Base-by-base conservation (phyloP, 2,329 filamentous ascomycete genomes). In the Neonectria ditissima region DNA sequence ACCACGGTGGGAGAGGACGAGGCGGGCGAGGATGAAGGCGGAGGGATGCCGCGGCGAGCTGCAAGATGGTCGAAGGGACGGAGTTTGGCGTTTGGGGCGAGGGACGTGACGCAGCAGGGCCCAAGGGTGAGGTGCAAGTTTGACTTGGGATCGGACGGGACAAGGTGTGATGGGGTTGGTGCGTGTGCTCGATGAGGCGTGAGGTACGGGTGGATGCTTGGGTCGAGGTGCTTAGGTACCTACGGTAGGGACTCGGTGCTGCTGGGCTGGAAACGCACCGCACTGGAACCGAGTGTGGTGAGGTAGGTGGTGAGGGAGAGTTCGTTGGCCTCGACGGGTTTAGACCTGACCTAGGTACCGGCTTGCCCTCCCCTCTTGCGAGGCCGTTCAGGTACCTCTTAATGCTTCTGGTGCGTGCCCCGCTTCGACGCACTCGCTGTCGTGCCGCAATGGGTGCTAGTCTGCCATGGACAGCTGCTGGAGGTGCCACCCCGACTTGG, bases 41-140 rank as follows among this genome's bases (percentile, higher is more conserved):
- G 53, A 55, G 61, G 51, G 61, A 60, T 53, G 61, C 48, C 53
- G 47, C 61, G 58, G 60, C 32, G 53, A 53, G 58, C 26, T 45
- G 53, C 54, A 65, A 37, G 56, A 65, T 68, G 54, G 56, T 63
- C 65, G 57, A 59, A 62, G 48, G 53, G 52, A 62, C 64, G 55
- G 53, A 50, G 55, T 47, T 63, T 63, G 50, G 55, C 55, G 59
- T 47, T 63, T 63, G 50, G 55, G 60, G 59, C 54, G 50, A 63
- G 55, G 59, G 65, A 65, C 61, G 68, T 70, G 70, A 72, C 69
- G 66, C 69, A 71, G 58, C 62, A 67, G 60, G 71, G 64, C 58
- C 61, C 50, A 69, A 66, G 53, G 62, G 56, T 63, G 62, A 63
- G 61, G 67, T 68, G 62, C 68, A 62, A 62, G 60, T 65, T 66